Percentiles rank a stretch among this genome's conserved stretches.
phyloP scores from a whole-genome alignment of 2,329 filamentous ascomycete species.

The Hawksworthiomyces lignivorus region DNA sequence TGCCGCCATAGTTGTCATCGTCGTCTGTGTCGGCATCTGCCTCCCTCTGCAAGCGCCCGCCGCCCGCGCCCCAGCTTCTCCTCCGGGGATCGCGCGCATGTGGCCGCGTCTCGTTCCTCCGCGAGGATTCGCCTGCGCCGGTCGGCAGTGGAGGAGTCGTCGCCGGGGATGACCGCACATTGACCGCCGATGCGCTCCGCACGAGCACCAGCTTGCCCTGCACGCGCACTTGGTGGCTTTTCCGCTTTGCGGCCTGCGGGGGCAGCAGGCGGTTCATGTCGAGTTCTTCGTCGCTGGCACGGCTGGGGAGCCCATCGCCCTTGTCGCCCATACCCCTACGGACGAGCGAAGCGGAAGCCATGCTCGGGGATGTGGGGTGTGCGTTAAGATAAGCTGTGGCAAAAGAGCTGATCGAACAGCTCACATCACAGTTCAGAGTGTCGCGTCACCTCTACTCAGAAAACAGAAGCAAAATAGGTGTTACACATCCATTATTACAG shows the following conservation, averaged over 20 bases:
- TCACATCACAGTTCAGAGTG: no score
- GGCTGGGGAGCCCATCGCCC: background rate
- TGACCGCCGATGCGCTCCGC: slow-evolving; percentile 26
- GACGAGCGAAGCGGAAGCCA: background rate
- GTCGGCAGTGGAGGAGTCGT: no score
- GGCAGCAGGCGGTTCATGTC: slow-evolving; percentile 25
- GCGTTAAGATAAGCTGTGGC: no score
- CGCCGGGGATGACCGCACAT: slow-evolving; percentile 10
- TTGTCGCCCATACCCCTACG: background rate
- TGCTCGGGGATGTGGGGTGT: background rate
- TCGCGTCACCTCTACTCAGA: no score
- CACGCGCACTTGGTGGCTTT: slow-evolving; percentile 27
- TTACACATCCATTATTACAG: no score
- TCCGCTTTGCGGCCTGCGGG: slow-evolving; percentile 13
- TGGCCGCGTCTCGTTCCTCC: background rate
- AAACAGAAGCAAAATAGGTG: no score
- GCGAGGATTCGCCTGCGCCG: background rate
- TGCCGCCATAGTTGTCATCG: no score
- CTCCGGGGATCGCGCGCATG: no score
- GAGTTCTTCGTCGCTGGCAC: slow-evolving; percentile 16
- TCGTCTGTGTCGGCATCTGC: background rate
- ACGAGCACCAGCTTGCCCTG: slow-evolving; percentile 30
- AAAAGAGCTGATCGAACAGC: no score
- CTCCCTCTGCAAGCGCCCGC: background rate
- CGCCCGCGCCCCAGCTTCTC: no score